Base-by-base conservation (phyloP, 768 basidiomycete genomes). In the Tricholoma bakamatsutake region DNA sequence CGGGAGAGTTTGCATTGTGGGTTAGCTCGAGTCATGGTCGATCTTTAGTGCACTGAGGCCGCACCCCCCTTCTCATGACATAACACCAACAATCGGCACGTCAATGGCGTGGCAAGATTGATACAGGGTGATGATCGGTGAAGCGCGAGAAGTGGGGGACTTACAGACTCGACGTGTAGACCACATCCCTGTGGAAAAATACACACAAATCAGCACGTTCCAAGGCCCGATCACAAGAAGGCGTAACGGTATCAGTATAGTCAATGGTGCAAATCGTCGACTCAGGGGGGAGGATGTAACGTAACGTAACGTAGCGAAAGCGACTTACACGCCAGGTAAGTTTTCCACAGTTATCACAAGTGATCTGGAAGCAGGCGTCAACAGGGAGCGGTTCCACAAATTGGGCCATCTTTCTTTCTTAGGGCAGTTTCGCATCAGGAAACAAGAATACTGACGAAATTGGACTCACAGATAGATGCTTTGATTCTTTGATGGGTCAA, bases 291-390 rank as follows among this genome's bases (percentile, higher is more conserved):
- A 51, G 15, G 35, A 37, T 37, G 35, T 24, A 24, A 24, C 21
- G 21, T 24, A 24, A 6, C 13, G 18, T 47, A n/a, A 27, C 21
- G 18, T 49, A 31, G 15, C 9, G 18, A 1, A 21, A 1, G 35
- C 40, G 4, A 69, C 78, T 64, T 66, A 88, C 88, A 73, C 66
- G 74, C 88, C 88, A 90, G 17, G 84, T 88, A 24, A 72, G 81
- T 76, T 88, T 89, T 50, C 77, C 77, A 67, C 88, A 90, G 56
- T 68, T 73, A 51, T 67, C 69, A 71, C 88, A 90, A 56, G 76
- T 75, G 56, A 84, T 82, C 58, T 69, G 60, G 66, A 69, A 78
- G 73, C 88, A 90, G 56, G 68, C 62, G 64, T 87, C 72, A 59
- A 75, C 76, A 54, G 77, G 82, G 60, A 69, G 49, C 49, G 47